phyloP scores from a whole-genome alignment of 2,329 filamentous ascomycete species.

The Didymella lethalis region DNA sequence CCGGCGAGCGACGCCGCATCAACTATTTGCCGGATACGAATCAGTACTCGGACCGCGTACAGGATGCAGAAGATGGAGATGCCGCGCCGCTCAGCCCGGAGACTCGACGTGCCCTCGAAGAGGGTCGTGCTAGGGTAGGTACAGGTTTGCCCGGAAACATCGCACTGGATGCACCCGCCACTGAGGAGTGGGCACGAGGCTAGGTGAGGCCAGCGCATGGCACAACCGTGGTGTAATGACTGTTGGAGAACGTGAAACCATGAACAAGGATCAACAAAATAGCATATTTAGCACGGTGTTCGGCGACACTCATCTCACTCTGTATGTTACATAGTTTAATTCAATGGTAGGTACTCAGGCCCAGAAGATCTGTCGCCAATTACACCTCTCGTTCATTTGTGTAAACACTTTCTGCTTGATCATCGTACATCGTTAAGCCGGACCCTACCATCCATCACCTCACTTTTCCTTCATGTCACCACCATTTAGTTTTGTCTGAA shows the following conservation, averaged over 20 bases:
- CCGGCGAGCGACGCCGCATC: conserved; percentile 36
- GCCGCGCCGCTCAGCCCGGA: conserved; percentile 8
- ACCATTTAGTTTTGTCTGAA: conserved; percentile 2
- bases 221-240: not conserved
- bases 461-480: not conserved
- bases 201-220: not conserved
- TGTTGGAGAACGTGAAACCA: too few species aligned
- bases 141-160: conserved; percentile 29
- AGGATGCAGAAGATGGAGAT: conserved; percentile 35
- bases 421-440: not conserved
- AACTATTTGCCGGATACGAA: conserved; percentile 42
- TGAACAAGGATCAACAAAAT: not conserved
- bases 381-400: not conserved
- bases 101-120: conserved; percentile 32
- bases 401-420: not conserved
- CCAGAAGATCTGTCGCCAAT: not conserved
- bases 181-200: conserved; percentile 37
- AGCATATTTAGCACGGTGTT: conserved; percentile 3
- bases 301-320: not conserved
- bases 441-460: not conserved
- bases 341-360: not conserved
- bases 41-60: conserved; percentile 42
- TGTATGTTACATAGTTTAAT: not conserved
- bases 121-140: conserved; percentile 28
- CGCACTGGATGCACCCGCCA: conserved; percentile 28